Conservation (phyloP, 306 rosid species). For the Lupinus albus region DNA sequence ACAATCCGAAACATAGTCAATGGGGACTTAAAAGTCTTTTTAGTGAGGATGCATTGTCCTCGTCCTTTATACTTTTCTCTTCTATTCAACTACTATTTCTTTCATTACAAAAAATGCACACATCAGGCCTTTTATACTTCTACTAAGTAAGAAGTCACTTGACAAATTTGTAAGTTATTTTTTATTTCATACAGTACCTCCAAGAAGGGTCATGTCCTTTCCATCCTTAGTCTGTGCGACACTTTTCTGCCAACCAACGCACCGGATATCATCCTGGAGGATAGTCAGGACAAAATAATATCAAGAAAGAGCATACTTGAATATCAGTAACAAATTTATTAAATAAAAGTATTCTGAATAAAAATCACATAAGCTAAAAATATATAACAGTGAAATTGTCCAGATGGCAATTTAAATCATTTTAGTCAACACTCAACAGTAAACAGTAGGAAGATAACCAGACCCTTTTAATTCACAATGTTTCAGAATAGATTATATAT, state of each 20-base stretch:
- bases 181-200: slow-evolving; percentile 57
- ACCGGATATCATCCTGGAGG: slow-evolving; percentile 53
- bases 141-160: slow-evolving; percentile 4
- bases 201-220: slow-evolving; percentile 68
- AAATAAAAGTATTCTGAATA: slow-evolving; percentile 16
- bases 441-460: slow-evolving; percentile 28
- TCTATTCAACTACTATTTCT: not conserved
- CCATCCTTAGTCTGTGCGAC: slow-evolving; percentile 56
- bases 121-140: slow-evolving; percentile 22
- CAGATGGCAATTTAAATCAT: slow-evolving; percentile 30
- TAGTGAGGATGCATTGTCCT: not conserved
- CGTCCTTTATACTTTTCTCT: not conserved
- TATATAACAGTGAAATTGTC: slow-evolving; percentile 7
- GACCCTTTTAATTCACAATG: slow-evolving; percentile 26
- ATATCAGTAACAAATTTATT: slow-evolving; percentile 14
- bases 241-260: slow-evolving; percentile 72
- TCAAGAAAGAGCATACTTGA: slow-evolving; percentile 12
- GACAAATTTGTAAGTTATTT: slow-evolving; percentile 17
- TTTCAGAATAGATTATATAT: not conserved
- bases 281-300: slow-evolving; percentile 35
- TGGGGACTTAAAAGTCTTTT: not conserved
- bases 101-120: not conserved
- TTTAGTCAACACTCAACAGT: slow-evolving; percentile 20
- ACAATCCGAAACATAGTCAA: slow-evolving; percentile 17
- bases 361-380: not conserved